Conservation (phyloP, 2,329 filamentous ascomycete genomes). For the Phaeosphaeria sp. region DNA sequence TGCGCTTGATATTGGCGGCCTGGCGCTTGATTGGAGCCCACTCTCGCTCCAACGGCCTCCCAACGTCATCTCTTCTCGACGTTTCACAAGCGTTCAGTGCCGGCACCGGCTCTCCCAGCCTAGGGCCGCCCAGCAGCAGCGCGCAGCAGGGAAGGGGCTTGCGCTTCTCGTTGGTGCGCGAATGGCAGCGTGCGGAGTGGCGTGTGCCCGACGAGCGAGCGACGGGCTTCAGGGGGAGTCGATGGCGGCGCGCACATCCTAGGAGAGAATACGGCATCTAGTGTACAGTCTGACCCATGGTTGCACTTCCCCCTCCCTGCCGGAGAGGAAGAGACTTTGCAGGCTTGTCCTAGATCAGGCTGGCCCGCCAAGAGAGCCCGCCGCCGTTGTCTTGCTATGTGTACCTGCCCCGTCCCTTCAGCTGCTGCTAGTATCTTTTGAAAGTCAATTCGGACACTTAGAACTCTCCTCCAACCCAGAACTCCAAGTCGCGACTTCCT, state of each 20-base stretch:
- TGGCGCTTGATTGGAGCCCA: slow-evolving; percentile 16
- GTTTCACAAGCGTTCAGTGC: slow-evolving; percentile 15
- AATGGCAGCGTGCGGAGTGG: slow-evolving; percentile 17
- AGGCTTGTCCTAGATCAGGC: neutral
- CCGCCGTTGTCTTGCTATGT: neutral
- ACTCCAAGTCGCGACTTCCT: neutral
- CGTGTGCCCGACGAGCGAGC: slow-evolving; percentile 13
- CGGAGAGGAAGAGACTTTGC: neutral
- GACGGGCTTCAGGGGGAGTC: slow-evolving; percentile 7
- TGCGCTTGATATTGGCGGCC: slow-evolving; percentile 16
- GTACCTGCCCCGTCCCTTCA: neutral
- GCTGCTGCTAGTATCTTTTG: neutral
- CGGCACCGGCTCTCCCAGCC: slow-evolving; percentile 15
- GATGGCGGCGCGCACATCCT: neutral
- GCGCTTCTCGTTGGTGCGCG: slow-evolving; percentile 12
- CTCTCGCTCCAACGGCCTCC: slow-evolving; percentile 14
- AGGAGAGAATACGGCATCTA: neutral
- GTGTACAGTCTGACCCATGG: neutral
- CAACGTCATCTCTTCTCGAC: slow-evolving; percentile 25
- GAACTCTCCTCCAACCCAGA: neutral
- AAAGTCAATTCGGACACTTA: neutral
- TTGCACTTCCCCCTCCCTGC: neutral
- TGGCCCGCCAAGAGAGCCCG: neutral
- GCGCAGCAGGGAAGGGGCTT: slow-evolving; percentile 15
- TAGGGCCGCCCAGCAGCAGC: slow-evolving; percentile 18